Base-by-base conservation (phyloP, 2,329 filamentous ascomycete genomes). In the Pseudopithomyces chartarum region DNA sequence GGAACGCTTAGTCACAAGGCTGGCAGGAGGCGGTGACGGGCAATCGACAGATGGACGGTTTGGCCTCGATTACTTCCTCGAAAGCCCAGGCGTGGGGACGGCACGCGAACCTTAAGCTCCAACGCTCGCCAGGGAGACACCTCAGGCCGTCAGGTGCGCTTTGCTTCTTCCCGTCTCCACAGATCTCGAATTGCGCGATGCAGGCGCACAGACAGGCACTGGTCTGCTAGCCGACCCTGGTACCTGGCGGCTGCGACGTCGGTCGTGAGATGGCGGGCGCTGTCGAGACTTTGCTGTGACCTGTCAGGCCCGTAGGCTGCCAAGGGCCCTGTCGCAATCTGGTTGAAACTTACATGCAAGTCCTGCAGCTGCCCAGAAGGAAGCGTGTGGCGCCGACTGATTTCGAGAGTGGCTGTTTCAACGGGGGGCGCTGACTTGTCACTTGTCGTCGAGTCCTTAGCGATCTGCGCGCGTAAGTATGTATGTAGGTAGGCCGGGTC, bases 131-230 rank as follows among this genome's bases (percentile, higher is more conserved):
- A 60, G 63, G 57, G 58, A 62, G 55, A 61, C 59, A 61, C 62
- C 49, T 56, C 55, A 67, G 66, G 57, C 64, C 68, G 60, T 60
- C 56, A 54, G 55, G 63, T 66, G 66, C 65, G 58, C 70, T 73
- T 73, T 73, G 70, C 70, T 75, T 71, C 67, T 72, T 75, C 65
- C 70, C 68, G 67, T 68, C 72, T 69, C 68, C 72, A 71, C 69
- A 73, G 70, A 74, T 72, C 67, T 73, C 62, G 60, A 70, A 69
- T 69, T 58, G 52, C 65, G 58, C 60, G 54, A 67, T 54, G 54
- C 32, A 50, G 48, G 48, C 58, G 70, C 69, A 73, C 71, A 65
- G 70, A 70, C 71, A 71, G 66, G 65, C 61, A 66, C 63, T 57
- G 59, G 58, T 62, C 66, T 48, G 32, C 33, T 65, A 55, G 59